Percentiles rank a stretch among this genome's conserved stretches.
Evolutionary conservation across 768 basidiomycete species (phyloP).

Genomic region (Russula sp.): DNA sequence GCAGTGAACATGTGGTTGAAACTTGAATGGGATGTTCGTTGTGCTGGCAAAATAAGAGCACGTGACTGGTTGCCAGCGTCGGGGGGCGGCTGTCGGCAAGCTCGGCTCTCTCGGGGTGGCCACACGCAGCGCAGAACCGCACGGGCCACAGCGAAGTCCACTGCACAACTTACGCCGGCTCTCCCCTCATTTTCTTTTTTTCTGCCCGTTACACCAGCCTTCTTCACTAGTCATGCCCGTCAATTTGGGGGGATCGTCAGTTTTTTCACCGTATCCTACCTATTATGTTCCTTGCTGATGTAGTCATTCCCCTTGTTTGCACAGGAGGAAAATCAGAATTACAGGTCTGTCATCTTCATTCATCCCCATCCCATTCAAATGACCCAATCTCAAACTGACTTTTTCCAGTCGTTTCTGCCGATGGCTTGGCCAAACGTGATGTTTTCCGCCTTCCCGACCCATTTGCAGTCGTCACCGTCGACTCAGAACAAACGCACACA

Average conservation of each 20-base stretch:
- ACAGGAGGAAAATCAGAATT: conserved; percentile 71
- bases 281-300: conserved; percentile 1
- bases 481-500: conserved; percentile 95
- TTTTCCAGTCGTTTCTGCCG: conserved; percentile 94
- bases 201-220: conserved; percentile 37
- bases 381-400: not conserved
- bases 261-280: not conserved
- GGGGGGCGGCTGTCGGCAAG: not conserved
- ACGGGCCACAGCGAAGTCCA: not conserved
- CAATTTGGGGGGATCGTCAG: conserved; percentile 35
- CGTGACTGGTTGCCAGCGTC: conserved; percentile 8
- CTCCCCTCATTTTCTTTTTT: not conserved
- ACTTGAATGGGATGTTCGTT: too few relatives aligned
- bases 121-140: not conserved
- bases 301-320: conserved; percentile 29
- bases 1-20: too few relatives aligned
- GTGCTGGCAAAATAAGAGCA: not conserved
- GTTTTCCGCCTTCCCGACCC: conserved; percentile 96
- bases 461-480: conserved; percentile 97
- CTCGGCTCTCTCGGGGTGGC: not conserved
- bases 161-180: not conserved
- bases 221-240: conserved; percentile 33
- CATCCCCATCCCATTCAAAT: not conserved
- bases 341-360: conserved; percentile 50
- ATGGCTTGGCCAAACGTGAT: conserved; percentile 90